Percentiles rank a stretch among this genome's conserved stretches.
Conservation (phyloP, 805 yeast genomes). For the Cyberlindnera sargentensis region DNA sequence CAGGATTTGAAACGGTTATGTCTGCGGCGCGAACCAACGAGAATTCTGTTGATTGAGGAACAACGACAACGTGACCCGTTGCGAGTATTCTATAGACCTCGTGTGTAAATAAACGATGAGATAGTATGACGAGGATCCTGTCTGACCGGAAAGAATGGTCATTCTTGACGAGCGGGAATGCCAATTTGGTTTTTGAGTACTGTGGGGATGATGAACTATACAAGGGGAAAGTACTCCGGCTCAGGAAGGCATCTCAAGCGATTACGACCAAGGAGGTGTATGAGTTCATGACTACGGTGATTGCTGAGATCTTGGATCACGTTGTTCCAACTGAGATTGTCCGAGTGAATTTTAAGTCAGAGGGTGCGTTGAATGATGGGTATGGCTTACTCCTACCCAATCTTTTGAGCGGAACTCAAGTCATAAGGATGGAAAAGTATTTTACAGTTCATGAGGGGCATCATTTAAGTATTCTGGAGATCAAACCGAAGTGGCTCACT, state of each 20-base stretch:
- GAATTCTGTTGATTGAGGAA: too few relatives aligned
- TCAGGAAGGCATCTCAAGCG: slow-evolving; percentile 24
- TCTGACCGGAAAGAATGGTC: slow-evolving; percentile 28
- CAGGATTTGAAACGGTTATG: too few relatives aligned
- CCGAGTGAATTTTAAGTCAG: slow-evolving; percentile 6
- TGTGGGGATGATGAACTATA: slow-evolving; percentile 29
- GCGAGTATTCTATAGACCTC: too few relatives aligned
- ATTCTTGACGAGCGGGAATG: slow-evolving; percentile 42
- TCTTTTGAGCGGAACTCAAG: slow-evolving; percentile 27
- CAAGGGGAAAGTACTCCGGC: slow-evolving; percentile 24
- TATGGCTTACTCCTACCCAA: slow-evolving; percentile 39
- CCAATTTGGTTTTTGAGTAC: slow-evolving; percentile 39
- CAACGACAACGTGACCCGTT: too few relatives aligned
- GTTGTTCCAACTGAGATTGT: slow-evolving; percentile 18
- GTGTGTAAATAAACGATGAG: too few relatives aligned
- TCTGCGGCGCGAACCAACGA: too few relatives aligned
- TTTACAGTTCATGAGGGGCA: slow-evolving; percentile 26
- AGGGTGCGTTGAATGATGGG: slow-evolving; percentile 27
- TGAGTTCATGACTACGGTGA: slow-evolving; percentile 4
- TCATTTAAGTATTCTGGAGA: slow-evolving; percentile 30
- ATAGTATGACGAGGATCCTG: not conserved
- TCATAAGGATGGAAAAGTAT: slow-evolving; percentile 28
- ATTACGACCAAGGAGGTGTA: slow-evolving; percentile 11
- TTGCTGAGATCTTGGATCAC: slow-evolving; percentile 24
- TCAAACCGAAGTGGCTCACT: slow-evolving; percentile 60